Evolutionary conservation across 257 asterid species (phyloP), one percentile per base, ranked within the genome.

Genomic region (Solanum sejunctum): DNA sequence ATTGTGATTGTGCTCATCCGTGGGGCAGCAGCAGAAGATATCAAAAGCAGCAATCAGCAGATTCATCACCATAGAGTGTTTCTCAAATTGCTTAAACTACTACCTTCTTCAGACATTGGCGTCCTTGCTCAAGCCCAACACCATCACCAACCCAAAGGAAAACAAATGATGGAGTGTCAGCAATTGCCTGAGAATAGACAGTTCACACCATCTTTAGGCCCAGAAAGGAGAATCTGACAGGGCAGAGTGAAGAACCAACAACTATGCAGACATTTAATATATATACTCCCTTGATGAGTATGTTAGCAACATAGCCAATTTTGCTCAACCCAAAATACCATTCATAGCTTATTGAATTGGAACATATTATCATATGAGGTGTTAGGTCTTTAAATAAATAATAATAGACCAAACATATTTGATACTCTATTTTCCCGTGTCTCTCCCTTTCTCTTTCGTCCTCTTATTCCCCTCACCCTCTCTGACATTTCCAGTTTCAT

Each of bases 121-220:
- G 95, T 69, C 99, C 99, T 92, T 95, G 98, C 95, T 97, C 98
- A 87, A 97, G 93, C 89, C 99, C 99, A 20, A 92, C 92, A 51
- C 99, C 99, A 90, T 97, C 99, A 81, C 99, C 99, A 89, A 97
- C 98, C 98, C 99, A 97, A 78, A 97, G 98, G 90, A 97, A 97
- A 89, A 95, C 92, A 88, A 97, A 97, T 82, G 98, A 97, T 85
- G 99, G 99, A 52, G 98, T 95, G 88, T 97, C 99, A 83, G 99
- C 97, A 77, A 97, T 95, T 83, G 98, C 98, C 99, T 97, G 87
- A 23, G 81, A 82, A 67, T 51, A 77, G 23, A 77, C 56, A 51
- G 82, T 16, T 32, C 56, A 81, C 87, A 67, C 81, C 72, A 90
- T 43, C 18, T 58, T 83, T 21, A 69, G 61, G 41, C 39, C 49